Conservation (phyloP, 305 asterid genomes). For the Fraxinus paxiana region DNA sequence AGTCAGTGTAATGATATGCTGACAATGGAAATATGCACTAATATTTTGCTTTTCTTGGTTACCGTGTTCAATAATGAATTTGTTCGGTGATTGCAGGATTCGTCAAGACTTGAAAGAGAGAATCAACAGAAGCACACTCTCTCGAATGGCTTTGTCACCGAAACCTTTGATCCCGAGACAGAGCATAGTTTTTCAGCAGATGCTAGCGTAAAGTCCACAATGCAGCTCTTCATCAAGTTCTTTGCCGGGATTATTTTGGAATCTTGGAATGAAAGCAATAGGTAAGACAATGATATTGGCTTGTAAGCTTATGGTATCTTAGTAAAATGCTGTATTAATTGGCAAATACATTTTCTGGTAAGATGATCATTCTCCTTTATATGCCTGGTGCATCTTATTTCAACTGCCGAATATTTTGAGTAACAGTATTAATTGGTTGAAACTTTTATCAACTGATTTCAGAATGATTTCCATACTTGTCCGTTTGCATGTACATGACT, state of each 20-base stretch:
- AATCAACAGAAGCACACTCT: conserved; percentile 63
- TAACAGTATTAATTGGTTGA: background rate
- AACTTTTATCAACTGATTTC: background rate
- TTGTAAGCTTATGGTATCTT: background rate
- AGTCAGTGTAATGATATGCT: background rate
- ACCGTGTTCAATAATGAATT: conserved; percentile 13
- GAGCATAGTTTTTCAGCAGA: conserved; percentile 57
- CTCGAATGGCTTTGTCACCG: conserved; percentile 68
- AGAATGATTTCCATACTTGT: background rate
- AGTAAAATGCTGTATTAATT: background rate
- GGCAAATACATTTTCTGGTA: background rate
- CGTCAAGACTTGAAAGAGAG: conserved; percentile 80
- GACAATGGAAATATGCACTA: background rate
- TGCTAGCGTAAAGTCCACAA: conserved; percentile 71
- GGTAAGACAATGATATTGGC: conserved; percentile 36
- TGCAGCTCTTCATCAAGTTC: conserved; percentile 88
- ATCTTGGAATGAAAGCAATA: conserved; percentile 72
- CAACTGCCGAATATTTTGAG: background rate
- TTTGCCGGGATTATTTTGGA: conserved; percentile 86
- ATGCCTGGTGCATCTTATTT: background rate
- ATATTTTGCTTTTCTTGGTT: background rate
- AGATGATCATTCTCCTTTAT: background rate
- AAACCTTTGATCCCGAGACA: conserved; percentile 57
- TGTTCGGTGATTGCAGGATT: conserved; percentile 87
- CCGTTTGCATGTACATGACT: background rate